phyloP scores from a whole-genome alignment of 2,329 filamentous ascomycete species.

The Talaromyces sp. region DNA sequence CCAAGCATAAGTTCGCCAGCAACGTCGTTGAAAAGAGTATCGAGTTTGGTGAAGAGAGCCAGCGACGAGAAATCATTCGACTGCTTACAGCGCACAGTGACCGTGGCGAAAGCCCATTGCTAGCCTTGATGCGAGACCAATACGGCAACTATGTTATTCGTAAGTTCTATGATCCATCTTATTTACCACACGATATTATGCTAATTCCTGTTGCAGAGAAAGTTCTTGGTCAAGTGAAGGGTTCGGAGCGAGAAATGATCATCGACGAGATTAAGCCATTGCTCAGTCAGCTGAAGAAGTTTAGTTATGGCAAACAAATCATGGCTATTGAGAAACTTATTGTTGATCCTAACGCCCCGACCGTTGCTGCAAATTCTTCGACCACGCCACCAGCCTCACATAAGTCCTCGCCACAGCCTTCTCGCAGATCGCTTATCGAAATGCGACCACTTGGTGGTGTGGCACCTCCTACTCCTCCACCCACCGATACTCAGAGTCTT shows the following conservation, averaged over 20 bases:
- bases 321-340: constrained; percentile 61
- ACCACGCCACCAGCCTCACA: constrained; percentile 40
- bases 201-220: constrained; percentile 61
- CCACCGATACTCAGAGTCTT: constrained; percentile 63
- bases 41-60: constrained; percentile 63
- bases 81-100: constrained; percentile 59
- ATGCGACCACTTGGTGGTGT: constrained; percentile 50
- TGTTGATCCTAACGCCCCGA: constrained; percentile 29
- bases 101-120: constrained; percentile 67
- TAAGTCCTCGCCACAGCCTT: constrained; percentile 38
- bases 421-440: constrained; percentile 31
- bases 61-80: constrained; percentile 66
- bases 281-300: constrained; percentile 61
- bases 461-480: constrained; percentile 63
- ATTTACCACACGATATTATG: background rate
- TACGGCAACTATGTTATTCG: constrained; percentile 96
- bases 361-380: constrained; percentile 33
- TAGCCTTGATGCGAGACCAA: constrained; percentile 79
- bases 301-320: constrained; percentile 64
- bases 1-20: constrained; percentile 94
- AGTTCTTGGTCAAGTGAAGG: constrained; percentile 63
- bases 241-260: constrained; percentile 58
- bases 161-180: constrained; percentile 54
- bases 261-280: constrained; percentile 63
- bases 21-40: constrained; percentile 97